Percentiles rank a stretch among this genome's conserved stretches.
Evolutionary conservation across 2,329 filamentous ascomycete species (phyloP).

Genomic region (Aspergillus texensis): DNA sequence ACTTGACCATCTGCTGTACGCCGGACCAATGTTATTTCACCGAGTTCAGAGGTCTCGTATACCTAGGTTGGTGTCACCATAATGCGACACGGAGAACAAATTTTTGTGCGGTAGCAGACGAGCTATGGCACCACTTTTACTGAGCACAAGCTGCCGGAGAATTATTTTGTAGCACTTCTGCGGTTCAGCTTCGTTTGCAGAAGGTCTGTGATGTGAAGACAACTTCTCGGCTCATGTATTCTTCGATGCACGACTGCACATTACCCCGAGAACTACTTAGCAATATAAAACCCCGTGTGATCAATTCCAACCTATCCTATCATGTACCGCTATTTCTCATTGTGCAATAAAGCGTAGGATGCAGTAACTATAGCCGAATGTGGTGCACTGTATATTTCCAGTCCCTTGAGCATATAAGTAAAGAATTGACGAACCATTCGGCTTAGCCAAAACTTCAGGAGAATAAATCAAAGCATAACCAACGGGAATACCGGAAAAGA

Average conservation of each 20-base stretch:
- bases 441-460: not conserved
- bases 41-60: not conserved
- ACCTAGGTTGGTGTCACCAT: not conserved
- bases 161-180: not conserved
- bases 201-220: not conserved
- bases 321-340: not conserved
- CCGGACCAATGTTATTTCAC: not conserved
- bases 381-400: not conserved
- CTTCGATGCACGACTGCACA: not conserved
- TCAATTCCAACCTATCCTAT: not conserved
- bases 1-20: not conserved
- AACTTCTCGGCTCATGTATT: not conserved
- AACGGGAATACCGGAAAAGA: not conserved
- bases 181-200: not conserved
- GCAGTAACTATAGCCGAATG: not conserved
- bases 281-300: not conserved
- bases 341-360: not conserved
- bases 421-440: not conserved
- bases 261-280: not conserved
- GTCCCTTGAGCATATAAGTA: not conserved
- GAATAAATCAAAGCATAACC: not conserved
- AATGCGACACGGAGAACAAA: not conserved
- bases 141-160: not conserved
- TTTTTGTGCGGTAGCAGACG: not conserved
- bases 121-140: not conserved